Evolutionary conservation across 345 rosid species (phyloP).

Genomic region (Streptanthus diversifolius): DNA sequence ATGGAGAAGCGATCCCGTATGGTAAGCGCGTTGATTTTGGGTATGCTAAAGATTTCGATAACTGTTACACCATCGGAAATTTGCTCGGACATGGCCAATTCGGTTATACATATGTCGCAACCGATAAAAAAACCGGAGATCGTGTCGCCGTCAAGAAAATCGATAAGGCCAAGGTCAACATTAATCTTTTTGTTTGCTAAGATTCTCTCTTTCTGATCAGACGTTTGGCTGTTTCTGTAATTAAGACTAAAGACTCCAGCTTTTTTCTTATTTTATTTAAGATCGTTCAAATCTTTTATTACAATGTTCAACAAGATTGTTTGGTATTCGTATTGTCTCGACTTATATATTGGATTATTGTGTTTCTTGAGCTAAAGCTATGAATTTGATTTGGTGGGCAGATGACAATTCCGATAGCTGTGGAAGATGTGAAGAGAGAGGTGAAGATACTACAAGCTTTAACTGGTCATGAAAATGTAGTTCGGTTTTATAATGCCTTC

Average conservation of each 20-base stretch:
- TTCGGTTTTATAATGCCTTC: constrained; percentile 73
- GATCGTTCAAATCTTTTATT: too few species aligned
- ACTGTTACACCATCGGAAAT: constrained; percentile 62
- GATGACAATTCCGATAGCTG: constrained; percentile 47
- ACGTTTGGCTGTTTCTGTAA: too few species aligned
- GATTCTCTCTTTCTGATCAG: background rate
- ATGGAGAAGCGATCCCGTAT: constrained; percentile 45
- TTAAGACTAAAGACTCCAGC: too few species aligned
- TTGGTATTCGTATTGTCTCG: too few species aligned
- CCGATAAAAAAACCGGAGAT: constrained; percentile 62
- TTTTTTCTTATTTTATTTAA: too few species aligned
- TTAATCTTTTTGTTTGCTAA: background rate
- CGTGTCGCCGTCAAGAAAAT: constrained; percentile 83
- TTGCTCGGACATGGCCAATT: constrained; percentile 89
- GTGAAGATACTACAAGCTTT: constrained; percentile 41
- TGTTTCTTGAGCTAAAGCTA: background rate
- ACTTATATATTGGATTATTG: background rate
- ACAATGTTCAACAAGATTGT: too few species aligned
- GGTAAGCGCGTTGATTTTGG: constrained; percentile 81
- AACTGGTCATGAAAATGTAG: constrained; percentile 89
- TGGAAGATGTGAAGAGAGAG: background rate
- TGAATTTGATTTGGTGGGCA: constrained; percentile 11
- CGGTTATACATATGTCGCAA: constrained; percentile 85
- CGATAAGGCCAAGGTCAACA: constrained; percentile 71
- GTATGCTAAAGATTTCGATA: constrained; percentile 70